phyloP scores from a whole-genome alignment of 306 rosid species.

The Sechiopsis laciniata region DNA sequence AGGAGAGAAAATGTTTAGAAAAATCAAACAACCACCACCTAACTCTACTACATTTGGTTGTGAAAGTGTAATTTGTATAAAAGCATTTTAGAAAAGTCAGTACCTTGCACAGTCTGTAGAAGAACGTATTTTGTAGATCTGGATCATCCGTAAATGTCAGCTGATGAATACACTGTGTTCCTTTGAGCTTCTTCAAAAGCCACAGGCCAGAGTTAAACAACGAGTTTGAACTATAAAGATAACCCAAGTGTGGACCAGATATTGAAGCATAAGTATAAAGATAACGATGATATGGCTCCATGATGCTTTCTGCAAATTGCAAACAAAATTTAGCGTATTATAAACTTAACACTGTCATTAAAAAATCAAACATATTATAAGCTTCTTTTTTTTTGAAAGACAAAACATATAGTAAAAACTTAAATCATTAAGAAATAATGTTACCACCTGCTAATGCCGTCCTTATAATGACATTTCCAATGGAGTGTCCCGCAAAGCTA shows the following conservation, averaged over 20 bases:
- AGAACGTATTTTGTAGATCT: conserved; percentile 76
- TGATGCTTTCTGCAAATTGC: conserved; percentile 62
- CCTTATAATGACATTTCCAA: conserved; percentile 85
- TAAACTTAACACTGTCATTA: neutral
- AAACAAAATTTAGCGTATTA: conserved; percentile 4
- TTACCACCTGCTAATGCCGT: conserved; percentile 62
- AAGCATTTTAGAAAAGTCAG: neutral
- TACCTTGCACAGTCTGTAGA: conserved; percentile 82
- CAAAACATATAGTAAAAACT: conserved; percentile 25
- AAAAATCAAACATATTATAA: conserved; percentile 25
- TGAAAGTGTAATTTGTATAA: too few relatives aligned
- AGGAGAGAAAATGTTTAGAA: neutral
- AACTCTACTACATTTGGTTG: too few relatives aligned
- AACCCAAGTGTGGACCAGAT: conserved; percentile 97
- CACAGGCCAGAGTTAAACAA: conserved; percentile 90
- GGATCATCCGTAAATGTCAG: conserved; percentile 90
- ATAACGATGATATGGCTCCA: conserved; percentile 72
- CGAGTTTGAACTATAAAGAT: conserved; percentile 91
- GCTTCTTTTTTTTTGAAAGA: neutral
- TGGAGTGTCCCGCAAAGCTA: conserved; percentile 97
- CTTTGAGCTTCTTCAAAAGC: conserved; percentile 82
- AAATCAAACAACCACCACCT: too few relatives aligned
- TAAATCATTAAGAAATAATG: conserved; percentile 20
- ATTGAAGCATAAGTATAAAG: conserved; percentile 74
- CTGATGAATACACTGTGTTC: conserved; percentile 87